These are phyloP conservation scores for Nigrograna mackinnonii DNA, from an alignment of 2,329 filamentous ascomycete genomes.

Conservation along the genomic window DNA sequence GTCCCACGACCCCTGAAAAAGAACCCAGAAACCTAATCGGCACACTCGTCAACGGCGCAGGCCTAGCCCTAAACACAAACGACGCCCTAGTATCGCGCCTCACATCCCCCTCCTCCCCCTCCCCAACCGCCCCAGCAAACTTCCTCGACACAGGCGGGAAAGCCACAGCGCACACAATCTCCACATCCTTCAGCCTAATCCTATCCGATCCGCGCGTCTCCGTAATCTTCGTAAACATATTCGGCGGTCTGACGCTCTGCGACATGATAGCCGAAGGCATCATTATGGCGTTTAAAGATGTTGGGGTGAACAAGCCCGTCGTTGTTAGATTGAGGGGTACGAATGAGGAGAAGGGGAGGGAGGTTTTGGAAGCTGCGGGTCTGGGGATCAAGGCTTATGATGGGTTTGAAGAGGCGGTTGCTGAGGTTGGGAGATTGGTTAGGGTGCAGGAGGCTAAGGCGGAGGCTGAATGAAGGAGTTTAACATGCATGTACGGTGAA, in stretches of 20 bases:
- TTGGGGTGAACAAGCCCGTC: conserved; percentile 66
- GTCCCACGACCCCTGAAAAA: conserved; percentile 9
- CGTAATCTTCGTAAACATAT: conserved; percentile 74
- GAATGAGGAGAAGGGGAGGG: conserved; percentile 80
- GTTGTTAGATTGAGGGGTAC: conserved; percentile 81
- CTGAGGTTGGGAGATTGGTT: conserved; percentile 73
- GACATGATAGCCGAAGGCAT: conserved; percentile 83
- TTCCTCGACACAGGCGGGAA: conserved; percentile 91
- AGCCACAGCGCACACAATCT: conserved; percentile 80
- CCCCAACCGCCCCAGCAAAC: conserved; percentile 75
- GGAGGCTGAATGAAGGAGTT: too few relatives aligned
- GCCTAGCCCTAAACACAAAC: conserved; percentile 88
- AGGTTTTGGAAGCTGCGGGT: conserved; percentile 69
- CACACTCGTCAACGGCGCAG: conserved; percentile 86
- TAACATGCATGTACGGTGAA: too few relatives aligned
- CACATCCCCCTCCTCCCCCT: conserved; percentile 48
- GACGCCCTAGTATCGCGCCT: conserved; percentile 73
- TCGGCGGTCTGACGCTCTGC: conserved; percentile 71
- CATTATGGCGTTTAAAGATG: conserved; percentile 71
- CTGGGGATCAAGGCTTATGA: conserved; percentile 73
- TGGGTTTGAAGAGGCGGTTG: conserved; percentile 79
- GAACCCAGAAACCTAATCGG: conserved; percentile 66
- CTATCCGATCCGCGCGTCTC: conserved; percentile 72
- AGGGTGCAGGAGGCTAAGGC: too few relatives aligned
- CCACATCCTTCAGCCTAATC: conserved; percentile 74